Conservation (phyloP, 768 basidiomycete species). For the Austroboletus festivus region DNA sequence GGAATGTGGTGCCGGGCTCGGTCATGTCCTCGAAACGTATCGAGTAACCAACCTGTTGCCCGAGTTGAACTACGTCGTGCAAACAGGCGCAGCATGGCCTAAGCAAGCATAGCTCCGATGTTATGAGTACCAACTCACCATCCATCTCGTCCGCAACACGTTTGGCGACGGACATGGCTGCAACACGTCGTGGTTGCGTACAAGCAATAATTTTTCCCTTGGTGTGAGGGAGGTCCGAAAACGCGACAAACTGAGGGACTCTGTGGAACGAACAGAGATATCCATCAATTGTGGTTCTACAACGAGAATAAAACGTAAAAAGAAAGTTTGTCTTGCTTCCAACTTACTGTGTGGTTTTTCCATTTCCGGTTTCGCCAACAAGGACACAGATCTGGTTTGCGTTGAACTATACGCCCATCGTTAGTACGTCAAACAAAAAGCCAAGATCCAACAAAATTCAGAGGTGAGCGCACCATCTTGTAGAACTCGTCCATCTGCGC, state of each 20-base stretch:
- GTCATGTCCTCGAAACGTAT: conserved; percentile 92
- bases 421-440: conserved; percentile 1
- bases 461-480: conserved; percentile 62
- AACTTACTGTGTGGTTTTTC: conserved; percentile 92
- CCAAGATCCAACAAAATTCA: background rate
- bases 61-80: conserved; percentile 67
- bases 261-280: conserved; percentile 42
- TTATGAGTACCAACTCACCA: conserved; percentile 49
- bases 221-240: conserved; percentile 87
- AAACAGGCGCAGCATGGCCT: conserved; percentile 2
- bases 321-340: conserved; percentile 11
- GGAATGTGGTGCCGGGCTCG: conserved; percentile 87
- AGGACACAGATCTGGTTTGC: conserved; percentile 79
- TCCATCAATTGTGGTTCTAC: conserved; percentile 31
- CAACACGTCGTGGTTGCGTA: conserved; percentile 94
- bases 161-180: conserved; percentile 97
- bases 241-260: conserved; percentile 96
- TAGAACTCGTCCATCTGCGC: conserved; percentile 92
- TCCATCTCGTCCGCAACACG: conserved; percentile 99
- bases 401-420: conserved; percentile 21
- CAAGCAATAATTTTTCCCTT: conserved; percentile 92
- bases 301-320: conserved; percentile 17
- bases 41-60: no score
- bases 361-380: conserved; percentile 93
- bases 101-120: background rate